phyloP scores from a whole-genome alignment of 495 filamentous ascomycete genomes.

The Lichina pygmaea region DNA sequence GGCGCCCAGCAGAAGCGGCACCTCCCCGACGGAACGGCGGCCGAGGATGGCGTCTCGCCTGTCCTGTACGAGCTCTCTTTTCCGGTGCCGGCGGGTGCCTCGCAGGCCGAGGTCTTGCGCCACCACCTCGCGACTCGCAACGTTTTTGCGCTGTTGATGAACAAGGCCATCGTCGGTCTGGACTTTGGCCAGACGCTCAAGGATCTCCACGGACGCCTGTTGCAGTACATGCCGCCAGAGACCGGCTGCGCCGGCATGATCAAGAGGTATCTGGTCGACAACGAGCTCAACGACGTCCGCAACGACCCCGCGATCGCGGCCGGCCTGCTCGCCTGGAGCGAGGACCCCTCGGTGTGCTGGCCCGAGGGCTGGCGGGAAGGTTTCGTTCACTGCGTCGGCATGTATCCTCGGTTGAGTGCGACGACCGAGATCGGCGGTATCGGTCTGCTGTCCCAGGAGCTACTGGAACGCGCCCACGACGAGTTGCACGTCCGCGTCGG shows the following conservation, averaged over 20 bases:
- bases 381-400: constrained; percentile 39
- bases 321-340: constrained; percentile 34
- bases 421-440: constrained; percentile 28
- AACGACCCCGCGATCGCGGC: constrained; percentile 33
- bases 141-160: constrained; percentile 29
- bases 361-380: constrained; percentile 38
- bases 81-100: constrained; percentile 17
- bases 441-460: constrained; percentile 32
- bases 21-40: constrained; percentile 12
- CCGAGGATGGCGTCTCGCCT: constrained; percentile 14
- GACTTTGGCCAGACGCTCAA: constrained; percentile 28
- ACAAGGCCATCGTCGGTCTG: constrained; percentile 28
- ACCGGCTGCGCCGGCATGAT: constrained; percentile 16
- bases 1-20: constrained; percentile 8
- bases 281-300: constrained; percentile 32
- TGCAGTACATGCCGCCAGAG: constrained; percentile 22
- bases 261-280: constrained; percentile 25
- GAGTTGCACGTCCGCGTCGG: constrained; percentile 34
- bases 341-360: constrained; percentile 29
- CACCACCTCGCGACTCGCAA: constrained; percentile 34
- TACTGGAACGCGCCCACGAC: constrained; percentile 33
- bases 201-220: constrained; percentile 26
- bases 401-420: constrained; percentile 24
- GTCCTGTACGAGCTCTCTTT: constrained; percentile 24
- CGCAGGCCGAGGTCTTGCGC: constrained; percentile 19